Conservation (phyloP, 441 rosid species). For the Erodium chrysanthum region DNA sequence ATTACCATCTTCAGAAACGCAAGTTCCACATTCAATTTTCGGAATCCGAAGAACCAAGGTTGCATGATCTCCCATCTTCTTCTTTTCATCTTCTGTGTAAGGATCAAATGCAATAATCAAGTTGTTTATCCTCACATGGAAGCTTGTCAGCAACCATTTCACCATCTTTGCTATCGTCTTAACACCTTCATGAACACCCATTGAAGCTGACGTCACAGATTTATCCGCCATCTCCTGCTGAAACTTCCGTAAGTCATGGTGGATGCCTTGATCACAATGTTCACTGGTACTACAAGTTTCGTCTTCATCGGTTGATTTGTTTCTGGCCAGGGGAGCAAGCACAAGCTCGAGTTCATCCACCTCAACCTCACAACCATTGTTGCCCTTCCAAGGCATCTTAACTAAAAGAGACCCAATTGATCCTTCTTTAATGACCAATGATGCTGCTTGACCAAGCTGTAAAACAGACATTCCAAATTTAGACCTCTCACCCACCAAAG, state of each 20-base stretch:
- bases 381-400: conserved; percentile 75
- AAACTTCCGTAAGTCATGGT: conserved; percentile 28
- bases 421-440: conserved; percentile 78
- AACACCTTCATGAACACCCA: conserved; percentile 94
- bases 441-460: conserved; percentile 51
- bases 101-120: conserved; percentile 84
- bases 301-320: conserved; percentile 24
- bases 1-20: conserved; percentile 55
- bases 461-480: conserved; percentile 1
- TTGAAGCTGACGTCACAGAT: conserved; percentile 32
- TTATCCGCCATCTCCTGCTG: conserved; percentile 32
- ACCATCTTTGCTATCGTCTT: conserved; percentile 97
- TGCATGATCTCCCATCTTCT: conserved; percentile 30
- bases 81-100: conserved; percentile 27
- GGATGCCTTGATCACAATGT: conserved; percentile 27
- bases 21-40: conserved; percentile 68
- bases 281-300: conserved; percentile 26
- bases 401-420: conserved; percentile 74
- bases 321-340: conserved; percentile 41
- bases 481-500: neutral
- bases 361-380: conserved; percentile 73
- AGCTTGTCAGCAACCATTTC: conserved; percentile 82
- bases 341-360: conserved; percentile 85
- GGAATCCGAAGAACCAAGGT: conserved; percentile 63
- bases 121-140: conserved; percentile 60